These are phyloP conservation scores for Penicillium olsonii DNA, from an alignment of 2,329 filamentous ascomycete species.

Conservation along the genomic window DNA sequence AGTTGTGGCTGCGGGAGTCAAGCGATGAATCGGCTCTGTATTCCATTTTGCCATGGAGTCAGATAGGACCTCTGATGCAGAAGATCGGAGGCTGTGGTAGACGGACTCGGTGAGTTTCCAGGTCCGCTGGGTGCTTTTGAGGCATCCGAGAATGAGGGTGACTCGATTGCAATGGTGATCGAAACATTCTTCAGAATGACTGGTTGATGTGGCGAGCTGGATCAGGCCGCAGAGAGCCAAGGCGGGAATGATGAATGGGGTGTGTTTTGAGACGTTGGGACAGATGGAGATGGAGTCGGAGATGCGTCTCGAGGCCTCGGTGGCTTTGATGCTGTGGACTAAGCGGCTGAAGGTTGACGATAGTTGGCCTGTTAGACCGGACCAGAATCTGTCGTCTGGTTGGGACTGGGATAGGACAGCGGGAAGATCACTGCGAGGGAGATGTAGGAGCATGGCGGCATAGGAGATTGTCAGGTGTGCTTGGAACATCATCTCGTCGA, in stretches of 20 bases:
- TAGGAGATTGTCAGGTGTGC: constrained; percentile 42
- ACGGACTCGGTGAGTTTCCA: constrained; percentile 34
- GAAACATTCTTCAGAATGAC: constrained; percentile 39
- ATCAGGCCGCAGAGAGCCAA: constrained; percentile 36
- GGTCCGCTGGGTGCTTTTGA: constrained; percentile 33
- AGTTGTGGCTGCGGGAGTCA: constrained; percentile 21
- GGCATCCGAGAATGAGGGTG: constrained; percentile 36
- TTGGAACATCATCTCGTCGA: constrained; percentile 64
- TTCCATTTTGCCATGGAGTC: constrained; percentile 32
- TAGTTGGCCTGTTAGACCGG: constrained; percentile 27
- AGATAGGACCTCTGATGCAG: constrained; percentile 31
- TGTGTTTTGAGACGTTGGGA: constrained; percentile 34
- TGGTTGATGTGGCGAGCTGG: constrained; percentile 35
- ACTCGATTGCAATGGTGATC: constrained; percentile 42
- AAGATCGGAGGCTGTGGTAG: constrained; percentile 28
- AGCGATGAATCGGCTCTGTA: constrained; percentile 25
- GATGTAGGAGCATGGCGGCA: constrained; percentile 69
- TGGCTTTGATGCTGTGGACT: constrained; percentile 39
- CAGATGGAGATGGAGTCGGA: constrained; percentile 37
- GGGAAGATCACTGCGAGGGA: constrained; percentile 70
- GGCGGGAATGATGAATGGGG: constrained; percentile 33
- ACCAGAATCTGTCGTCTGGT: constrained; percentile 28
- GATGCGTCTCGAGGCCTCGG: constrained; percentile 35
- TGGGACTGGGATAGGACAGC: constrained; percentile 28
- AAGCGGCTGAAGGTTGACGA: constrained; percentile 35